These are phyloP conservation scores for Canariomyces notabilis DNA, from an alignment of 2,329 filamentous ascomycete species.

Conservation along the genomic window DNA sequence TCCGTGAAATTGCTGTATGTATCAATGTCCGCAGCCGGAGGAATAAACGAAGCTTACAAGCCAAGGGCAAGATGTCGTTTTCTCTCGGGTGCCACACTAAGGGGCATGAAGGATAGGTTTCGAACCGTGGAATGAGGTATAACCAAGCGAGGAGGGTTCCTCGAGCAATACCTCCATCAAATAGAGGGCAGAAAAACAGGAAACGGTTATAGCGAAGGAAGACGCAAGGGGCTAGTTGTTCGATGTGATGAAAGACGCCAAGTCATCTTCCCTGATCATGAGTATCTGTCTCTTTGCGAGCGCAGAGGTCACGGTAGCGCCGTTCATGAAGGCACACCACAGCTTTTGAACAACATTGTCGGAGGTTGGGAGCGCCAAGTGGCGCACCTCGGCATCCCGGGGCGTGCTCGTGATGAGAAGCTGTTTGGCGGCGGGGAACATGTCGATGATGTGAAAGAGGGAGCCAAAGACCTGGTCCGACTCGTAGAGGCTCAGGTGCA, in stretches of 20 bases:
- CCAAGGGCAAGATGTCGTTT: neutral
- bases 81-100: neutral
- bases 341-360: constrained; percentile 43
- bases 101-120: neutral
- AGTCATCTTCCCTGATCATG: constrained; percentile 40
- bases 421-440: constrained; percentile 34
- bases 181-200: too few species aligned
- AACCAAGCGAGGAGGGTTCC: too few species aligned
- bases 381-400: constrained; percentile 31
- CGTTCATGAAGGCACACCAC: constrained; percentile 43
- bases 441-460: constrained; percentile 45
- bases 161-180: too few species aligned
- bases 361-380: constrained; percentile 27
- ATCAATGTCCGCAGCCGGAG: neutral
- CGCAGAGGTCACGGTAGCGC: constrained; percentile 35
- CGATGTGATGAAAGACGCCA: constrained; percentile 30
- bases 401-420: constrained; percentile 39
- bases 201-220: too few species aligned
- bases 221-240: neutral
- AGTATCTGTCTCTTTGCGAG: constrained; percentile 41
- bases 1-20: neutral
- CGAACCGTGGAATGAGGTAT: neutral
- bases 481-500: constrained; percentile 39
- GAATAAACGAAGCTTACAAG: neutral
- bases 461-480: constrained; percentile 43